Base-by-base conservation (phyloP, 768 basidiomycete species). In the Lactarius sp. region DNA sequence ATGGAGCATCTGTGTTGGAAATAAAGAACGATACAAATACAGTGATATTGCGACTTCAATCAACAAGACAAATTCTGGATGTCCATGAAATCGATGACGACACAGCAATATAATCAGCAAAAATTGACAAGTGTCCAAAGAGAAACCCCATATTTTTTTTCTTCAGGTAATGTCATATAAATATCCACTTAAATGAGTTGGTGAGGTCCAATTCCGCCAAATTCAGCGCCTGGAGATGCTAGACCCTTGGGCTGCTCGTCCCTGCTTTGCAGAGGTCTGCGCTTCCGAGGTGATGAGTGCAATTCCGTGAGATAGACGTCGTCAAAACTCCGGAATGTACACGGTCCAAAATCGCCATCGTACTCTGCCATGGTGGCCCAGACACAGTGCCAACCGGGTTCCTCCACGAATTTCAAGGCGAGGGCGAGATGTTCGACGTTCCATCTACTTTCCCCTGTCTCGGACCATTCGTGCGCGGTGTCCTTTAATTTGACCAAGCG, bases 321-420 rank as follows among this genome's bases (percentile, higher is more conserved):
- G 61, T 67, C 68, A 54, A 67, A 68, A 56, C 52, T 68, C 39
- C 68, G 58, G 37, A 59, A 68, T 36, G 79, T 69, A 68, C 81
- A 83, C 37, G 61, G 71, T 37, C 77, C 78, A 6, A 68, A 70
- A 14, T 66, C 55, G 36, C 74, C 70, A 69, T 84, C 79, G 62
- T 79, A 76, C 65, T 86, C 85, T 27, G 78, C 75, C 63, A 85
- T 76, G 33, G 77, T 79, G n/a, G 84, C 85, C 83, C 83, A 87
- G 41, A 87, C 78, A 71, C 83, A 85, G 62, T 85, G 83, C 85
- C 85, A 87, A 10, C 73, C 69, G n/a, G 70, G 70, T 46, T 77
- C 73, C 71, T 77, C 79, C 47, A 75, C 71, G 63, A 84, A 84
- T 66, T 83, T 84, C 73, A 86, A 74, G 22, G 82, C 85, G 22